Conservation (phyloP, 2,329 filamentous ascomycete species). For the Fonsecaea monophora region DNA sequence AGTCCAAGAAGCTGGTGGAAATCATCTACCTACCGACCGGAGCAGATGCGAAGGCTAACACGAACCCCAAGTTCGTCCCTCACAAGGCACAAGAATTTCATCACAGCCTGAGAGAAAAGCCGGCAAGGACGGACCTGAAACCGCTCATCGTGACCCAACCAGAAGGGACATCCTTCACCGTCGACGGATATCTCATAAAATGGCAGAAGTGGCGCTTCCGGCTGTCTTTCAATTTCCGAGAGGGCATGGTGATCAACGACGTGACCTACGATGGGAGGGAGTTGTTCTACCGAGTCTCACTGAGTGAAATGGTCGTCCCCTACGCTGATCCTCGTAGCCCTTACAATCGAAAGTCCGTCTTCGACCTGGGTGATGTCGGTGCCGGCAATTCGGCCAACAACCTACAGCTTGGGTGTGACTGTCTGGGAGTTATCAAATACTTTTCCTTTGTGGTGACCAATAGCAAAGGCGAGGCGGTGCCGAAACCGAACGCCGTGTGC, state of each 20-base stretch:
- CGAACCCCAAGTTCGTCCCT: background rate
- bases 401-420: constrained; percentile 52
- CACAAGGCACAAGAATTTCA: background rate
- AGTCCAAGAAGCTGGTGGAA: background rate
- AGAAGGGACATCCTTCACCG: constrained; percentile 46
- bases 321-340: constrained; percentile 53
- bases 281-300: constrained; percentile 51
- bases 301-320: constrained; percentile 55
- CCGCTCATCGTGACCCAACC: constrained; percentile 48
- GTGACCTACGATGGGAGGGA: constrained; percentile 49
- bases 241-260: constrained; percentile 53
- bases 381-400: constrained; percentile 54
- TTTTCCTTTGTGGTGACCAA: constrained; percentile 51
- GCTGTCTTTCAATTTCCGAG: constrained; percentile 56
- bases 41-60: background rate
- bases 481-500: constrained; percentile 53
- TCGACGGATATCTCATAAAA: constrained; percentile 41
- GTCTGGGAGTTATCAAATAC: constrained; percentile 54
- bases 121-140: constrained; percentile 45
- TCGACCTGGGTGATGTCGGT: constrained; percentile 54
- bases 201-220: constrained; percentile 56
- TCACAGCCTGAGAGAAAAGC: background rate
- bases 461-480: constrained; percentile 45
- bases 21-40: background rate
- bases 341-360: constrained; percentile 52